Conservation (phyloP, 495 filamentous ascomycete genomes). For the Neurospora tetrasperma region DNA sequence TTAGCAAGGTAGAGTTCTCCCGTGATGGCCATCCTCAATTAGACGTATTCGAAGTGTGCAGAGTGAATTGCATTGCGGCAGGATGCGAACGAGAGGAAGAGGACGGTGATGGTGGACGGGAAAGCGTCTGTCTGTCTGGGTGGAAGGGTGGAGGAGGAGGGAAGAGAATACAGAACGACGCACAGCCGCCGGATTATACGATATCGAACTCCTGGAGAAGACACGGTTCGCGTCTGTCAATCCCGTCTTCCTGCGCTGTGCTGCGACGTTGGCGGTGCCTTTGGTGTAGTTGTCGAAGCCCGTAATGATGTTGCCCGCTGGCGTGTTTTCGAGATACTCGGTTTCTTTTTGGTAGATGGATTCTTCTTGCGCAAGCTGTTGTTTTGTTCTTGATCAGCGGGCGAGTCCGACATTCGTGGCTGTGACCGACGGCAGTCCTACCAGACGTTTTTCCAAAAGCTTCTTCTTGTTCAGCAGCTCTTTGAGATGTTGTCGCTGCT, state of each 20-base stretch:
- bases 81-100: neutral
- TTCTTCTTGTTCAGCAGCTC: constrained; percentile 36
- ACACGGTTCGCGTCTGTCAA: constrained; percentile 44
- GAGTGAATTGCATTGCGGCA: neutral
- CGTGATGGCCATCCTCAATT: neutral
- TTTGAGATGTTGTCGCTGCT: constrained; percentile 38
- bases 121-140: neutral
- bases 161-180: constrained; percentile 9
- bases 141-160: neutral
- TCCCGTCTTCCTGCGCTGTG: constrained; percentile 39
- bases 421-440: constrained; percentile 14
- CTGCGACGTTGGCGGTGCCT: constrained; percentile 43
- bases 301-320: constrained; percentile 86
- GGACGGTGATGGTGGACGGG: neutral
- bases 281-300: constrained; percentile 98
- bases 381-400: neutral
- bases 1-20: neutral
- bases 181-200: constrained; percentile 38
- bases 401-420: neutral
- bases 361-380: constrained; percentile 50
- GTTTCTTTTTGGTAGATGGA: constrained; percentile 75
- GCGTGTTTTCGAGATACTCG: constrained; percentile 83
- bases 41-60: neutral
- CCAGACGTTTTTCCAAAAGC: constrained; percentile 35
- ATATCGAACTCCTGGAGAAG: constrained; percentile 51